These are phyloP conservation scores for Xerocomellus intermedius DNA, from an alignment of 768 basidiomycete species.

Conservation along the genomic window DNA sequence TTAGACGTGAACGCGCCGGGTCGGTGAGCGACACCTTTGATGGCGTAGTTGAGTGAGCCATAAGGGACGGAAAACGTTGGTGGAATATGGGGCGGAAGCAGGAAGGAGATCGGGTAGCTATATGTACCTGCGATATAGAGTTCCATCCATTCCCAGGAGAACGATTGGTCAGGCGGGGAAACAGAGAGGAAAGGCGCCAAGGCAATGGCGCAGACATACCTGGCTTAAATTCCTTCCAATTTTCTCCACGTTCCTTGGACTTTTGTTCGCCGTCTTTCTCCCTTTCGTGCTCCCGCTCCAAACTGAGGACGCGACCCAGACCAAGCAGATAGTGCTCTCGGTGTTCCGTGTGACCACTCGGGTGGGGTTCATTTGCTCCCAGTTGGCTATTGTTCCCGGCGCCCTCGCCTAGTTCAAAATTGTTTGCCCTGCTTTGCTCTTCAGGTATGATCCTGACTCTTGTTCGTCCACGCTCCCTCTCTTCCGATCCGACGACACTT, in stretches of 20 bases:
- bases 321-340: slow-evolving; percentile 22
- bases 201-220: slow-evolving; percentile 45
- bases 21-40: slow-evolving; percentile 82
- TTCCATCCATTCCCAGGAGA: not conserved
- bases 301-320: slow-evolving; percentile 36
- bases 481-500: slow-evolving; percentile 39
- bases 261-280: slow-evolving; percentile 24
- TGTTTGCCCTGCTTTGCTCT: not conserved
- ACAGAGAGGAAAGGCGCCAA: not conserved
- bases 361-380: not conserved
- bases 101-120: slow-evolving; percentile 92
- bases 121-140: slow-evolving; percentile 66
- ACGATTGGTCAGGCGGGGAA: not conserved
- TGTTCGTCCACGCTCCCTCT: slow-evolving; percentile 24
- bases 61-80: slow-evolving; percentile 74
- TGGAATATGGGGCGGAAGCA: slow-evolving; percentile 77
- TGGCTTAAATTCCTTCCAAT: slow-evolving; percentile 90
- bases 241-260: slow-evolving; percentile 42
- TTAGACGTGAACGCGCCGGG: slow-evolving; percentile 85
- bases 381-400: not conserved
- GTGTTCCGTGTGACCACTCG: slow-evolving; percentile 1
- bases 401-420: not conserved
- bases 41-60: slow-evolving; percentile 74
- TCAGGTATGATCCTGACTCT: slow-evolving; percentile 11
- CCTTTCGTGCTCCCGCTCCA: slow-evolving; percentile 16